Conservation (phyloP, 2,329 filamentous ascomycete species). For the Colletotrichum falcatum region DNA sequence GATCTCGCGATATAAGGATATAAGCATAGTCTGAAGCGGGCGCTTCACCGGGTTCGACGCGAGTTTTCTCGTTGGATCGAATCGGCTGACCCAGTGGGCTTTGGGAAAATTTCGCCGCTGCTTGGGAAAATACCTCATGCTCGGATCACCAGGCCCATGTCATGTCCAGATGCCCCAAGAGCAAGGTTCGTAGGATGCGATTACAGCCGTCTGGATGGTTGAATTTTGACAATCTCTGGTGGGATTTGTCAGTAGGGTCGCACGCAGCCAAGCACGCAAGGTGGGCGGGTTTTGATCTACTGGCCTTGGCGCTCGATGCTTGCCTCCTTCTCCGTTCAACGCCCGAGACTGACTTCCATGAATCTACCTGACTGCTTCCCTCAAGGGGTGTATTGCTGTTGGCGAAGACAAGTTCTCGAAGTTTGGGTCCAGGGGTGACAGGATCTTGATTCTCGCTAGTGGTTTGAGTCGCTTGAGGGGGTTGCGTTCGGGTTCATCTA, state of each 20-base stretch:
- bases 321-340: neutral
- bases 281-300: neutral
- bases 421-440: neutral
- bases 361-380: neutral
- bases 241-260: neutral
- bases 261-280: neutral
- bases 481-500: neutral
- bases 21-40: conserved; percentile 12
- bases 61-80: neutral
- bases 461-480: neutral
- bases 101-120: neutral
- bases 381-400: neutral
- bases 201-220: neutral
- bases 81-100: neutral
- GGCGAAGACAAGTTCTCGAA: no score
- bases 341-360: neutral
- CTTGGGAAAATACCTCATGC: conserved; percentile 27
- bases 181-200: neutral
- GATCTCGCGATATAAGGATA: conserved; percentile 19
- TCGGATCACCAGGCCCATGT: neutral
- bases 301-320: conserved; percentile 1
- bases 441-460: neutral
- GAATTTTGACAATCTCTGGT: neutral
- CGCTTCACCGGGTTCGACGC: neutral
- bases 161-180: neutral